phyloP scores from a whole-genome alignment of 106 monocot genomes.

The Ottelia alismoides region DNA sequence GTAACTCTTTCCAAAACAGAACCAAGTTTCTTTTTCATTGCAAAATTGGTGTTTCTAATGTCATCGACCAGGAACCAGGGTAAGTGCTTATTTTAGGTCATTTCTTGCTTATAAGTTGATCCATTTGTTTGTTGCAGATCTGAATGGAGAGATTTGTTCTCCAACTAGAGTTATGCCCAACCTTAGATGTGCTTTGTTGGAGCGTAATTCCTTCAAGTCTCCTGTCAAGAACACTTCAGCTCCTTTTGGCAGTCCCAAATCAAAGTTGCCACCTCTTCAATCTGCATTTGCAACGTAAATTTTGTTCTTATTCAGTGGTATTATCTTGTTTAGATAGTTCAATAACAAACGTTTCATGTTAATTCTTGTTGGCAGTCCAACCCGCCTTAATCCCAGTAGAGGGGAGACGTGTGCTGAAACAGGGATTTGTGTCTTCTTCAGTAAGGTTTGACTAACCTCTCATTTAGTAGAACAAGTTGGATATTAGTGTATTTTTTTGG shows the following conservation, averaged over 20 bases:
- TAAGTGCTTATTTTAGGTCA: not conserved
- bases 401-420: conserved; percentile 87
- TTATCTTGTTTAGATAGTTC: not conserved
- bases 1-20: no score
- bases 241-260: conserved; percentile 34
- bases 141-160: conserved; percentile 40
- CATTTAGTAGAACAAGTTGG: no score
- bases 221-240: conserved; percentile 60
- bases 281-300: conserved; percentile 85
- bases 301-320: not conserved
- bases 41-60: no score
- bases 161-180: conserved; percentile 64
- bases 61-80: no score
- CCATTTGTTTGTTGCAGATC: conserved; percentile 27
- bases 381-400: conserved; percentile 65
- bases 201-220: conserved; percentile 69
- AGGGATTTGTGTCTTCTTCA: conserved; percentile 80
- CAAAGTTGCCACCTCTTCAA: conserved; percentile 77
- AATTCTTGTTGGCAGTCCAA: conserved; percentile 49
- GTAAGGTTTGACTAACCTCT: conserved; percentile 40
- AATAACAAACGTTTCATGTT: not conserved
- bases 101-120: not conserved
- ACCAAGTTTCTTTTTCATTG: no score
- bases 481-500: no score
- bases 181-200: conserved; percentile 44